Conservation (phyloP, 257 asterid genomes). For the Jacaranda copaia region DNA sequence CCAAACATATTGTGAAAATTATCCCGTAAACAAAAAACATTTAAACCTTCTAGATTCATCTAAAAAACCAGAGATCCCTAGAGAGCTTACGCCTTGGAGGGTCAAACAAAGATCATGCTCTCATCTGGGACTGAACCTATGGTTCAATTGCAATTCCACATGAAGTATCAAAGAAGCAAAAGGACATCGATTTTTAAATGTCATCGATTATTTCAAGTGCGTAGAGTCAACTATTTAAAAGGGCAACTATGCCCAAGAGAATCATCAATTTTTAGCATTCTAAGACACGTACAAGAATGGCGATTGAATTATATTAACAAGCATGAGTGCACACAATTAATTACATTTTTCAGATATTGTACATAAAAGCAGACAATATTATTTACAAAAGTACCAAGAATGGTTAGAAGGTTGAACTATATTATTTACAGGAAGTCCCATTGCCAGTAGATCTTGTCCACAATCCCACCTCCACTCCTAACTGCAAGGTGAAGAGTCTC, state of each 20-base stretch:
- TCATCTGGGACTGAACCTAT: neutral
- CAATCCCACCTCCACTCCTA: constrained; percentile 94
- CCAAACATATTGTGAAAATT: too few species aligned
- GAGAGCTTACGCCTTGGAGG: neutral
- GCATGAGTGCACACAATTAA: constrained; percentile 19
- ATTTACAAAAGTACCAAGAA: constrained; percentile 60
- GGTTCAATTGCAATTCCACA: neutral
- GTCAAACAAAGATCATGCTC: neutral
- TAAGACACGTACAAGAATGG: constrained; percentile 28
- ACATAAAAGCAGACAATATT: constrained; percentile 42
- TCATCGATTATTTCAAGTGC: too few species aligned
- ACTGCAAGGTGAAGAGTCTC: constrained; percentile 96
- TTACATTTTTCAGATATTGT: constrained; percentile 44
- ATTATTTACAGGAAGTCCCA: constrained; percentile 85
- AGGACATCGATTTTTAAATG: neutral
- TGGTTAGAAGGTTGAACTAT: constrained; percentile 40
- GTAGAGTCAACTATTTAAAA: neutral
- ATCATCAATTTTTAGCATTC: neutral
- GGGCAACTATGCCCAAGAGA: neutral
- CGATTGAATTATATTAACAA: constrained; percentile 44
- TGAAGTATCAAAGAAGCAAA: neutral
- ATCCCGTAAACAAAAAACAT: too few species aligned
- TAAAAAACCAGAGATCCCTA: too few species aligned
- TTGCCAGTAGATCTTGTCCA: constrained; percentile 94
- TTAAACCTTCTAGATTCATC: too few species aligned